Evolutionary conservation across 192 early-diverging fungal genomes (phyloP).

Genomic region (Rhizoclosmatium sp.): DNA sequence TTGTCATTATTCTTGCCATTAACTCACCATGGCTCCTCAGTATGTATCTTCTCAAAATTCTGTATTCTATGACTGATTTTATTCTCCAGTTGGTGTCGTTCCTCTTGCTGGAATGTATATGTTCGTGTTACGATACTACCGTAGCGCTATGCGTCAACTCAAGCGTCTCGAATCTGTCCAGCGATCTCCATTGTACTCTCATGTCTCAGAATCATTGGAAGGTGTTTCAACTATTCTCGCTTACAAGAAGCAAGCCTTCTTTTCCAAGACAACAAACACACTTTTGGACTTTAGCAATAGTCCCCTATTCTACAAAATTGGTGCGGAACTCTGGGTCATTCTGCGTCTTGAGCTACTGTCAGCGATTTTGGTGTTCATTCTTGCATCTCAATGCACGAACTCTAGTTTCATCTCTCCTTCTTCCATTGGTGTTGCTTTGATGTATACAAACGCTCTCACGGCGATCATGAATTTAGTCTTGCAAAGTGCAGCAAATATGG

Average conservation of each 20-base stretch:
- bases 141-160: constrained; percentile 65
- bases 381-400: constrained; percentile 1
- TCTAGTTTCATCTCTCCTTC: neutral
- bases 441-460: constrained; percentile 22
- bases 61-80: too few species aligned
- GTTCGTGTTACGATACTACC: constrained; percentile 38
- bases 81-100: neutral
- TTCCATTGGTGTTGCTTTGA: neutral
- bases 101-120: constrained; percentile 23
- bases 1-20: constrained; percentile 2
- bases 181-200: constrained; percentile 41
- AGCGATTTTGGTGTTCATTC: constrained; percentile 6
- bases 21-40: neutral
- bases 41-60: neutral
- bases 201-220: constrained; percentile 48
- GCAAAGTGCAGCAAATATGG: constrained; percentile 29
- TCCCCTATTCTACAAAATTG: constrained; percentile 25
- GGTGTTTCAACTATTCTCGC: constrained; percentile 45
- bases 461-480: constrained; percentile 19
- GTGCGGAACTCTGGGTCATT: constrained; percentile 22
- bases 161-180: constrained; percentile 44
- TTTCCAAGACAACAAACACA: neutral
- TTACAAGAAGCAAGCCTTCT: constrained; percentile 21
- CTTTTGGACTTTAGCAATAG: constrained; percentile 21
- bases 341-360: constrained; percentile 19